Conservation (phyloP, 2,329 filamentous ascomycete genomes). For the Arthrobotrys sphaeroides region DNA sequence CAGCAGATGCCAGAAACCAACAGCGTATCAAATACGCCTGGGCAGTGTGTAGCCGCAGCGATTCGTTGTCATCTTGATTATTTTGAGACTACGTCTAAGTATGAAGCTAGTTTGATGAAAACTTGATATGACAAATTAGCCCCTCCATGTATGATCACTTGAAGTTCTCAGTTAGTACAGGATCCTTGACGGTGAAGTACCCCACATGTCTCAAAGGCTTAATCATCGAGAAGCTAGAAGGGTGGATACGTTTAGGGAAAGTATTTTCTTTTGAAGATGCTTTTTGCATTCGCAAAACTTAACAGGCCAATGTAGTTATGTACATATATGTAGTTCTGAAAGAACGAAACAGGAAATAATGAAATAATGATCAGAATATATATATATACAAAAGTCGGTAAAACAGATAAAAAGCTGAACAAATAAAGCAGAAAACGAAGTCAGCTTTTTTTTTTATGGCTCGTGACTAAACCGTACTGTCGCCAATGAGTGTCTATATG, state of each 20-base stretch:
- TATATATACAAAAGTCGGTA: slow-evolving; percentile 43
- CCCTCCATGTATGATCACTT: background rate
- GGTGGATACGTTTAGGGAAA: background rate
- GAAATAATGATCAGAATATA: too few species aligned
- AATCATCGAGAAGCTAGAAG: background rate
- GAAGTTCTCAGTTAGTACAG: too few species aligned
- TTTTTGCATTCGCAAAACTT: slow-evolving; percentile 24
- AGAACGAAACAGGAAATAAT: slow-evolving; percentile 23
- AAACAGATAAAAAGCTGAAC: background rate
- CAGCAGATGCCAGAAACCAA: background rate
- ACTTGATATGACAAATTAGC: background rate
- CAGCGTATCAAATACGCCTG: background rate
- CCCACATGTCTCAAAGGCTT: background rate
- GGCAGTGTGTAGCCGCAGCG: slow-evolving; percentile 19
- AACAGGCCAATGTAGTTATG: slow-evolving; percentile 15
- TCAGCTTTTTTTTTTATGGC: slow-evolving; percentile 27
- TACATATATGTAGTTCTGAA: slow-evolving; percentile 38
- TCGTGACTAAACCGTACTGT: slow-evolving; percentile 32
- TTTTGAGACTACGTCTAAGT: too few species aligned
- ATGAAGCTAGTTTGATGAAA: background rate
- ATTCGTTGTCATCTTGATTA: background rate
- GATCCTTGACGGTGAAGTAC: too few species aligned
- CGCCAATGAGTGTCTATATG: slow-evolving; percentile 50
- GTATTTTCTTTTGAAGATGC: slow-evolving; percentile 3
- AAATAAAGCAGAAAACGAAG: slow-evolving; percentile 4